These are phyloP conservation scores for Trichoderma aggressivum DNA, from an alignment of 2,329 filamentous ascomycete genomes.

Conservation along the genomic window DNA sequence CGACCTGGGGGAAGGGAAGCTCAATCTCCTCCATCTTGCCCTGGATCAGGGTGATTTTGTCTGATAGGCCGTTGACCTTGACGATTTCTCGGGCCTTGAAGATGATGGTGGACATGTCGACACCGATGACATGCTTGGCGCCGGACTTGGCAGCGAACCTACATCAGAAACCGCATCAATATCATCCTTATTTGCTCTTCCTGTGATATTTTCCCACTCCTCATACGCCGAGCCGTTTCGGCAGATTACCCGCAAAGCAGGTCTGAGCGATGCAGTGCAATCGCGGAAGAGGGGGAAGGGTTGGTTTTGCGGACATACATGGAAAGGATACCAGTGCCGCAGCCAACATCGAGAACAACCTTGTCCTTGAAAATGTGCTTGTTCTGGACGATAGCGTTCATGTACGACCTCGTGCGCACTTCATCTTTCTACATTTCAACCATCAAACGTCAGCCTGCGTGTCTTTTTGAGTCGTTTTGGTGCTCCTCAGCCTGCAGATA, in stretches of 20 bases:
- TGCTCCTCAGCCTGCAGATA: neutral
- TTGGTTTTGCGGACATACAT: slow-evolving; percentile 61
- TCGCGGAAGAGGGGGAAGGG: slow-evolving; percentile 9
- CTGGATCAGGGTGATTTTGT: slow-evolving; percentile 96
- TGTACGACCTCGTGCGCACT: slow-evolving; percentile 92
- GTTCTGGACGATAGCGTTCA: slow-evolving; percentile 97
- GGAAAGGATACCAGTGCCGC: slow-evolving; percentile 95
- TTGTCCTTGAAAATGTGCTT: slow-evolving; percentile 82
- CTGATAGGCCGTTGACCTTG: slow-evolving; percentile 80
- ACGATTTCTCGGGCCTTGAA: slow-evolving; percentile 98
- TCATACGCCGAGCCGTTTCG: neutral
- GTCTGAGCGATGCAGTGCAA: neutral
- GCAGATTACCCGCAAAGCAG: neutral
- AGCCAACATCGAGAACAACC: slow-evolving; percentile 93
- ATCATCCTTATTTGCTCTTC: neutral
- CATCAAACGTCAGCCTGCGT: slow-evolving; percentile 8
- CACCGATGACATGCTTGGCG: slow-evolving; percentile 96
- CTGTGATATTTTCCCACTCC: neutral
- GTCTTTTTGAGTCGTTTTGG: neutral
- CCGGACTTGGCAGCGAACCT: slow-evolving; percentile 97
- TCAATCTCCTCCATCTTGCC: slow-evolving; percentile 99
- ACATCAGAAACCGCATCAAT: slow-evolving; percentile 19
- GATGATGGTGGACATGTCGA: slow-evolving; percentile 99
- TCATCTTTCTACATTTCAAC: slow-evolving; percentile 77
- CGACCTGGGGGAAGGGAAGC: slow-evolving; percentile 89